Percentiles rank a stretch among this genome's conserved stretches.
Evolutionary conservation across 2,329 filamentous ascomycete species (phyloP).

Genomic region (Colletotrichum higginsianum): DNA sequence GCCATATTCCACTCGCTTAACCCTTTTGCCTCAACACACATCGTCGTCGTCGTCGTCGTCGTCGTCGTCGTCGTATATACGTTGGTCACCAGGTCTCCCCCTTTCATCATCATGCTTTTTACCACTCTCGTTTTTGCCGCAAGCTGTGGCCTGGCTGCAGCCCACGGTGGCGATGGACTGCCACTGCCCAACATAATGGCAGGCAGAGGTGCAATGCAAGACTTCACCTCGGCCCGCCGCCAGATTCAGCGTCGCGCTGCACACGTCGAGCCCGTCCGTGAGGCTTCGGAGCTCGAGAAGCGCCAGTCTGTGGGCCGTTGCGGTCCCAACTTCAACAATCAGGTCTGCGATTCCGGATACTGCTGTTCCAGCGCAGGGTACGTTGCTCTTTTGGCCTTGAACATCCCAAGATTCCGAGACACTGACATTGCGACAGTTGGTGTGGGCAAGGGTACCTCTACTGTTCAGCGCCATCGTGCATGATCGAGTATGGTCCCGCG

Average conservation of each 20-base stretch:
- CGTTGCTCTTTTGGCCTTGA: conserved; percentile 32
- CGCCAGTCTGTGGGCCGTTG: conserved; percentile 64
- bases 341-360: conserved; percentile 52
- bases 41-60: no score
- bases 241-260: conserved; percentile 32
- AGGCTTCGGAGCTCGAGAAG: conserved; percentile 33
- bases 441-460: conserved; percentile 69
- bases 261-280: conserved; percentile 16
- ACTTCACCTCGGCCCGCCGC: conserved; percentile 33
- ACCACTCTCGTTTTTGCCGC: conserved; percentile 30
- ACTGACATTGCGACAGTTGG: conserved; percentile 56
- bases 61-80: background rate
- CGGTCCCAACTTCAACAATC: conserved; percentile 53
- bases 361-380: conserved; percentile 62
- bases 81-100: background rate
- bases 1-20: conserved; percentile 35
- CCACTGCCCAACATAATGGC: conserved; percentile 35
- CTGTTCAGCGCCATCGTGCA: conserved; percentile 74
- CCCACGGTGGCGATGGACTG: conserved; percentile 28
- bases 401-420: background rate
- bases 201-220: conserved; percentile 33
- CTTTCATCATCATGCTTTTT: conserved; percentile 26
- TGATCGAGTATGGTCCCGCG: conserved; percentile 71
- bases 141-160: conserved; percentile 31
- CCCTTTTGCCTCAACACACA: conserved; percentile 1